These are phyloP conservation scores for Pseudocercospora fuligena DNA, from an alignment of 2,329 filamentous ascomycete genomes.

Conservation along the genomic window DNA sequence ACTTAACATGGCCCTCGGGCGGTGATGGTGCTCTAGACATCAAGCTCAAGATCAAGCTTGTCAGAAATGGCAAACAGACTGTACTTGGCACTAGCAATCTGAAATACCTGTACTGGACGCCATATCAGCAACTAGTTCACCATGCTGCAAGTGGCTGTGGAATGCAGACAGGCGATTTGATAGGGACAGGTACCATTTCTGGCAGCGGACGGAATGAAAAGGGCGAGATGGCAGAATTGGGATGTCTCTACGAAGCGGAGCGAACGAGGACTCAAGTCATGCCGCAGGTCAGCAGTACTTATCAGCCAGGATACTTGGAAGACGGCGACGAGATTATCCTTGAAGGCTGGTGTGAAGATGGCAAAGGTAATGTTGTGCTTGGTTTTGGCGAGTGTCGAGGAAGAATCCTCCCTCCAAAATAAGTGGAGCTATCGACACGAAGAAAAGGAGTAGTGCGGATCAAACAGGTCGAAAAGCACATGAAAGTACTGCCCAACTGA, in stretches of 20 bases:
- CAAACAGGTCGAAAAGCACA: too few species aligned
- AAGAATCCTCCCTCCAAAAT: constrained; percentile 32
- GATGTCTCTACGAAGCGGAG: constrained; percentile 49
- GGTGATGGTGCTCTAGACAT: constrained; percentile 38
- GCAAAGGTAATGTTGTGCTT: constrained; percentile 30
- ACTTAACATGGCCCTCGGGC: constrained; percentile 33
- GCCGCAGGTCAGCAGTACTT: constrained; percentile 39
- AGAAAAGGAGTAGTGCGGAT: background rate
- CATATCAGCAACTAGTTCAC: constrained; percentile 52
- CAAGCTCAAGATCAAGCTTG: constrained; percentile 38
- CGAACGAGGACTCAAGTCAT: constrained; percentile 41
- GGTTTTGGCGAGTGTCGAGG: constrained; percentile 40
- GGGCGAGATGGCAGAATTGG: constrained; percentile 44
- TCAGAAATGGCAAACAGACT: constrained; percentile 31
- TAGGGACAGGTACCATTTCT: constrained; percentile 53
- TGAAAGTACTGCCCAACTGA: background rate
- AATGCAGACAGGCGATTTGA: constrained; percentile 49
- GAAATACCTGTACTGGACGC: constrained; percentile 52
- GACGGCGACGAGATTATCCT: constrained; percentile 47
- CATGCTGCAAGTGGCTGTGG: constrained; percentile 50
- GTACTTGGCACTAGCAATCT: constrained; percentile 39
- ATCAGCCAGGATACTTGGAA: constrained; percentile 45
- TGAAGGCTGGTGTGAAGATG: constrained; percentile 40
- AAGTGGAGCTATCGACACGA: background rate
- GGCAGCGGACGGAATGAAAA: constrained; percentile 40